These are phyloP conservation scores for Plasmodium cynomolgi DNA, from an alignment of 169 alveolate genomes.

Conservation along the genomic window DNA sequence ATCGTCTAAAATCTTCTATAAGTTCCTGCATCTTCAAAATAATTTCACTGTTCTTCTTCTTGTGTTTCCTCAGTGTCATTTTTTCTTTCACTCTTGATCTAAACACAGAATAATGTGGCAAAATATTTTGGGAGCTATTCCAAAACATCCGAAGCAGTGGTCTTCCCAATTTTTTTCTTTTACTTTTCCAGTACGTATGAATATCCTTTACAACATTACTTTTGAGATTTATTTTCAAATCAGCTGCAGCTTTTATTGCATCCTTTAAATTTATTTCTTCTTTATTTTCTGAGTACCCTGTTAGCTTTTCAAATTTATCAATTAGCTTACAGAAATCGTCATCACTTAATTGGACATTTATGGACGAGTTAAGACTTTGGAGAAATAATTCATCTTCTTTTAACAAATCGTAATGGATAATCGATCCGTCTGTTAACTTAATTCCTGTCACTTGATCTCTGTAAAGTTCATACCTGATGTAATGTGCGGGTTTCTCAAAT, in stretches of 20 bases:
- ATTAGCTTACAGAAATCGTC: conserved; percentile 79
- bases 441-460: conserved; percentile 88
- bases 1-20: conserved; percentile 87
- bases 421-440: conserved; percentile 80
- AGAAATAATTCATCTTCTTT: conserved; percentile 84
- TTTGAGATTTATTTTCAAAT: conserved; percentile 26
- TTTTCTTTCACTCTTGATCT: conserved; percentile 89
- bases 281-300: conserved; percentile 74
- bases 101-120: conserved; percentile 87
- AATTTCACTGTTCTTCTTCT: conserved; percentile 85
- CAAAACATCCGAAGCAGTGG: conserved; percentile 88
- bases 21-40: conserved; percentile 82
- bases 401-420: conserved; percentile 85
- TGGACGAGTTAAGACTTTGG: conserved; percentile 76
- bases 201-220: conserved; percentile 69
- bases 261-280: conserved; percentile 77
- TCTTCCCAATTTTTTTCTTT: conserved; percentile 85
- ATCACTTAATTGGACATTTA: conserved; percentile 50
- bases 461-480: conserved; percentile 87
- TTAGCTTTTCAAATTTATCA: conserved; percentile 82
- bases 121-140: conserved; percentile 87
- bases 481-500: conserved; percentile 82
- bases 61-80: conserved; percentile 88
- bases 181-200: conserved; percentile 83
- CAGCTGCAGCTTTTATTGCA: conserved; percentile 76